phyloP scores from a whole-genome alignment of 2,329 filamentous ascomycete genomes.

The Davidsoniella eucalypti region DNA sequence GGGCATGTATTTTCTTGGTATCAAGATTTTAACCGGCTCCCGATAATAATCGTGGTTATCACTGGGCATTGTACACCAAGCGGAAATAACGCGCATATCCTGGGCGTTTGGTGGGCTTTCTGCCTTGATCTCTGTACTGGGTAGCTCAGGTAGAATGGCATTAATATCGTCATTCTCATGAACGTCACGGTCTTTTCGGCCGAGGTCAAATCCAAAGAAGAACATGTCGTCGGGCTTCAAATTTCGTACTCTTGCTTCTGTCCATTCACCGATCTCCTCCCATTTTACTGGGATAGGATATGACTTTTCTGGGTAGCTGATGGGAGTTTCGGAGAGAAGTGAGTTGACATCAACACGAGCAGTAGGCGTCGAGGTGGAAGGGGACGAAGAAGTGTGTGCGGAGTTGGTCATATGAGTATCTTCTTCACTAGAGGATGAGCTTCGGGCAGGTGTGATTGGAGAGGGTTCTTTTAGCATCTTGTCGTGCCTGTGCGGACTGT shows the following conservation, averaged over 20 bases:
- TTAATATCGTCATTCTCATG: conserved; percentile 53
- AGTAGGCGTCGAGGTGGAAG: conserved; percentile 15
- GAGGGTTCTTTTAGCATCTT: conserved; percentile 15
- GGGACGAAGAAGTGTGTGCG: conserved; percentile 14
- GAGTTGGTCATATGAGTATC: conserved; percentile 16
- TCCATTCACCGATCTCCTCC: conserved; percentile 5
- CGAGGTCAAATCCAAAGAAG: conserved; percentile 56
- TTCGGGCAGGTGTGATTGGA: conserved; percentile 26
- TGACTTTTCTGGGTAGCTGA: conserved; percentile 5
- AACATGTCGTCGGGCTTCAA: conserved; percentile 21
- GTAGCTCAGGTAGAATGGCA: conserved; percentile 37
- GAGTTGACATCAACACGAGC: conserved; percentile 46
- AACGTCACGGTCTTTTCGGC: conserved; percentile 51
- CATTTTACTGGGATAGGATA: conserved; percentile 5
- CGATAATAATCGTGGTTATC: conserved; percentile 44
- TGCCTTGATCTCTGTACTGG: conserved; percentile 5
- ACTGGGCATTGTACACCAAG: conserved; percentile 10
- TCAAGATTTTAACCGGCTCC: conserved; percentile 46
- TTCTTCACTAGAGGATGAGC: conserved; percentile 24
- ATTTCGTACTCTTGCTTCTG: background rate
- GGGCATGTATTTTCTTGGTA: conserved; percentile 31
- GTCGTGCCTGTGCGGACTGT: conserved; percentile 1
- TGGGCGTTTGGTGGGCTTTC: conserved; percentile 11
- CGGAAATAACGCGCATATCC: conserved; percentile 7
- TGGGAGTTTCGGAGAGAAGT: conserved; percentile 36